A percentile compares a stretch with the other conserved stretches of the same genome.
Evolutionary conservation across 2,329 filamentous ascomycete genomes (phyloP).

Genomic region (Fusarium temperatum): DNA sequence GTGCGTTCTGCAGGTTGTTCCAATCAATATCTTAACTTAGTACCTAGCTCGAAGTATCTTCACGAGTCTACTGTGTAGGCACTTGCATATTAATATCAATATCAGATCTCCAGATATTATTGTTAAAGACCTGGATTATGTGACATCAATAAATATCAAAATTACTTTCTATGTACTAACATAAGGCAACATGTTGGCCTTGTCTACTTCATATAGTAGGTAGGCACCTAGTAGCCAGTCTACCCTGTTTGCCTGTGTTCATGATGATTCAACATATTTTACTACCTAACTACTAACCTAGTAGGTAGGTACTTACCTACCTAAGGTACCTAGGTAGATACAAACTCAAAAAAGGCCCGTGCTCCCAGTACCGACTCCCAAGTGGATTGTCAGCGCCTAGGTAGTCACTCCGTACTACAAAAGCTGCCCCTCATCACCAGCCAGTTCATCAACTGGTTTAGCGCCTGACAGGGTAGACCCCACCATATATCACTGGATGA

Average conservation of each 20-base stretch:
- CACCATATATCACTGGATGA: constrained; percentile 2
- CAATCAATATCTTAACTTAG: neutral
- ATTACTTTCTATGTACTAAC: neutral
- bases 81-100: neutral
- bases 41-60: neutral
- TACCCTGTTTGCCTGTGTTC: neutral
- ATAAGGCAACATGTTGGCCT: neutral
- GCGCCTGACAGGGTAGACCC: constrained; percentile 16
- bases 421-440: constrained; percentile 23
- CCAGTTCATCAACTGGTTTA: constrained; percentile 21
- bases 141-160: neutral
- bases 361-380: neutral
- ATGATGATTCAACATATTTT: constrained; percentile 2
- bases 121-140: neutral
- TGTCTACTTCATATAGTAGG: neutral
- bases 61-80: neutral
- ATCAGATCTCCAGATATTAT: neutral
- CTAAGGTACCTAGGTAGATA: too few species aligned
- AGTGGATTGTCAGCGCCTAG: neutral
- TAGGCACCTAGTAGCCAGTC: neutral
- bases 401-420: neutral
- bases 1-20: neutral
- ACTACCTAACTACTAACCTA: too few species aligned
- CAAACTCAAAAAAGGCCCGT: constrained; percentile 13
- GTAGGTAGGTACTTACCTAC: too few species aligned